Evolutionary conservation across 225 moss, liverwort and hornwort genomes (phyloP).

Genomic region (Anthoceros angustus): DNA sequence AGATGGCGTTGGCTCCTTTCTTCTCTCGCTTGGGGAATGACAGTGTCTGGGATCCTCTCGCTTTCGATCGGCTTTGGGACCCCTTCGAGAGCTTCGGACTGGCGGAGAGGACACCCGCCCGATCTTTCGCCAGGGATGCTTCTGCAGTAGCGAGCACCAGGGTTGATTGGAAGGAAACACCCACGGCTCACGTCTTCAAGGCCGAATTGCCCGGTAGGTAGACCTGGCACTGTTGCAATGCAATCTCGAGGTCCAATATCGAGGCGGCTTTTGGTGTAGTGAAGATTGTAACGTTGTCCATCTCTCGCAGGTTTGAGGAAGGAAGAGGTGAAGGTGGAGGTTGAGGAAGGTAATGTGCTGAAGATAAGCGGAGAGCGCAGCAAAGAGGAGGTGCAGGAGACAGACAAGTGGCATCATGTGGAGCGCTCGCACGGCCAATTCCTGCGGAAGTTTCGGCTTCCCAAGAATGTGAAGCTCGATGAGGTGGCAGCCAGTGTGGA

Average conservation of each 20-base stretch:
- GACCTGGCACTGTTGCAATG: background rate
- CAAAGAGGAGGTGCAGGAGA: conserved; percentile 13
- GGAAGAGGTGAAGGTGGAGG: conserved; percentile 12
- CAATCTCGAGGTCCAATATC: background rate
- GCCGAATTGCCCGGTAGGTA: conserved; percentile 16
- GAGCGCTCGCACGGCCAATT: conserved; percentile 8
- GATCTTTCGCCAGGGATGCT: conserved; percentile 5
- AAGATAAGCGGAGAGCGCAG: conserved; percentile 10
- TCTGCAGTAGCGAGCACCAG: conserved; percentile 14
- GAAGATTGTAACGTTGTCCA: background rate
- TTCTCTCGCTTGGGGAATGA: background rate
- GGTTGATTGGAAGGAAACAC: conserved; percentile 22
- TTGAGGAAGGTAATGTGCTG: conserved; percentile 8
- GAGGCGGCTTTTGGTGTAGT: background rate
- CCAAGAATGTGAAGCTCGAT: conserved; percentile 12
- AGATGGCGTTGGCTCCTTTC: conserved; percentile 16
- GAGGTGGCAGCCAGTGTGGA: conserved; percentile 9
- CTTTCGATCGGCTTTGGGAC: background rate
- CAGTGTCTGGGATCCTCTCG: background rate
- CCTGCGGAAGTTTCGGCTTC: conserved; percentile 19
- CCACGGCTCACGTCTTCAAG: conserved; percentile 17
- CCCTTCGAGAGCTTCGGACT: conserved; percentile 3
- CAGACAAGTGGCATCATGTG: conserved; percentile 12
- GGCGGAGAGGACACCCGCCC: background rate
- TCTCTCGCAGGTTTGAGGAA: conserved; percentile 1